Percentiles rank a stretch among this genome's conserved stretches.
phyloP scores from a whole-genome alignment of 495 filamentous ascomycete genomes.

The Cercophora samala region DNA sequence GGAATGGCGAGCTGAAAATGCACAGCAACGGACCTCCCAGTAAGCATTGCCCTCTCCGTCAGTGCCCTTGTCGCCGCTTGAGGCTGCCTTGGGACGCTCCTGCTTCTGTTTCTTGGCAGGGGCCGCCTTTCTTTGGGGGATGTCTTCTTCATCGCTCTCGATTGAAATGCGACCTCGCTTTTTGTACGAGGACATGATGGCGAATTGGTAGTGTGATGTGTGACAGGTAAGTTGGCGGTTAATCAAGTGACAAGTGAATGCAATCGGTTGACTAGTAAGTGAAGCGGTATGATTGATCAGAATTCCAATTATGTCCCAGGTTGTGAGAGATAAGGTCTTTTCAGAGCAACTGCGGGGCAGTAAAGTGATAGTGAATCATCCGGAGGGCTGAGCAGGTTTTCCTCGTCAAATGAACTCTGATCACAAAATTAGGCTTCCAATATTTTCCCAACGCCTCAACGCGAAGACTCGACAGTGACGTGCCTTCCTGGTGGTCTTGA shows the following conservation, averaged over 20 bases:
- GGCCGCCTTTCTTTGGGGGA: conserved; percentile 11
- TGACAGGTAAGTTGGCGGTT: background rate
- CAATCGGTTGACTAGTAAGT: background rate
- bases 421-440: background rate
- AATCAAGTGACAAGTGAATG: background rate
- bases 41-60: conserved; percentile 53
- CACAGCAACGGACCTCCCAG: conserved; percentile 46
- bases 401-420: background rate
- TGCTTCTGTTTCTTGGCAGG: background rate
- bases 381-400: background rate
- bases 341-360: background rate
- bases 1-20: background rate
- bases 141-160: conserved; percentile 10
- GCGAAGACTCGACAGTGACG: conserved; percentile 14
- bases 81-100: conserved; percentile 4
- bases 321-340: background rate
- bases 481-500: conserved; percentile 6
- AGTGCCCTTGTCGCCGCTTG: conserved; percentile 26
- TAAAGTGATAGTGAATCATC: no score
- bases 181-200: background rate
- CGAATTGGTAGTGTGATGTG: background rate
- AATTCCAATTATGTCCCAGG: background rate
- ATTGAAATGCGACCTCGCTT: background rate
- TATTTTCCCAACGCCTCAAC: background rate
- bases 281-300: background rate